Percentiles rank a stretch among this genome's conserved stretches.
phyloP scores from a whole-genome alignment of 1,284 basidiomycete species.

The Leccinum pachyderme region DNA sequence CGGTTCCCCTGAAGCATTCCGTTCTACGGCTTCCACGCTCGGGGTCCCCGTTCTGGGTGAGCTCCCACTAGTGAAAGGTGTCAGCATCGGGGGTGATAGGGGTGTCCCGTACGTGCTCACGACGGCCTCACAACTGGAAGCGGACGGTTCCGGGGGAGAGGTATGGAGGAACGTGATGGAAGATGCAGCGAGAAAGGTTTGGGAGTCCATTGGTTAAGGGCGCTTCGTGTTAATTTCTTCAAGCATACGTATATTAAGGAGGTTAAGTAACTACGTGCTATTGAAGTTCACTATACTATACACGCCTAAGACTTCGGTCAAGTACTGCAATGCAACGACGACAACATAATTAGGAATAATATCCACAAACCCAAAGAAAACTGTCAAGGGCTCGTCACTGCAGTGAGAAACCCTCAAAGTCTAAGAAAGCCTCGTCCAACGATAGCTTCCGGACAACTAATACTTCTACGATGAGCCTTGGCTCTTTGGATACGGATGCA shows the following conservation, averaged over 20 bases:
- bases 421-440: conserved; percentile 67
- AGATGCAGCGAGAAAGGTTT: conserved; percentile 42
- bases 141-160: conserved; percentile 37
- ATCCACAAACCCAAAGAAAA: not conserved
- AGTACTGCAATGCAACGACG: not conserved
- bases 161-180: conserved; percentile 51
- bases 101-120: conserved; percentile 62
- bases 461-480: conserved; percentile 73
- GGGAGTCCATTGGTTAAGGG: conserved; percentile 29
- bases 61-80: conserved; percentile 77
- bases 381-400: conserved; percentile 12
- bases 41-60: conserved; percentile 75
- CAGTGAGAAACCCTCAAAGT: conserved; percentile 66
- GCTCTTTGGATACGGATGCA: conserved; percentile 25
- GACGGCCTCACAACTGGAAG: conserved; percentile 18
- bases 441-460: conserved; percentile 73
- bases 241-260: not conserved
- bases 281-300: not conserved
- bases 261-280: no score
- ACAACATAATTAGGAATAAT: not conserved
- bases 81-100: conserved; percentile 75
- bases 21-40: conserved; percentile 59
- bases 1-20: conserved; percentile 70
- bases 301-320: not conserved
- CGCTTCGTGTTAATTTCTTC: not conserved